These are phyloP conservation scores for Datisca glomerata DNA, from an alignment of 306 rosid species.

Conservation along the genomic window DNA sequence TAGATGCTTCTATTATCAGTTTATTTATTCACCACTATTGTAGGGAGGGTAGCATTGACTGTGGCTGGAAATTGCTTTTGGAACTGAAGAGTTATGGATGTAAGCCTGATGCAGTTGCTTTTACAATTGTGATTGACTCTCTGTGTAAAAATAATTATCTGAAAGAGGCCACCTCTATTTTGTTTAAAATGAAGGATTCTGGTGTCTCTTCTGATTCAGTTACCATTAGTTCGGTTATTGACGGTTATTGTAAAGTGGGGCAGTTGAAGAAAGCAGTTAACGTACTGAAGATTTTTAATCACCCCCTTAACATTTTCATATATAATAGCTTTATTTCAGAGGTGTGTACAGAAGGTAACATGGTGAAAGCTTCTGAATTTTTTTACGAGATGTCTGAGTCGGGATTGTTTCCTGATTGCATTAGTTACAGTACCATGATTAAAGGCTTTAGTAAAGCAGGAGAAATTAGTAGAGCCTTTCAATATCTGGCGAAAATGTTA, in stretches of 20 bases:
- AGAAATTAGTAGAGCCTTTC: conserved; percentile 11
- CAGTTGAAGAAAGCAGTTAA: conserved; percentile 10
- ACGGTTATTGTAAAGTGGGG: conserved; percentile 24
- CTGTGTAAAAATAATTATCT: conserved; percentile 20
- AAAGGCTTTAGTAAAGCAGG: conserved; percentile 20
- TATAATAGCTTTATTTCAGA: conserved; percentile 25
- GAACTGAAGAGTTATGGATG: conserved; percentile 16
- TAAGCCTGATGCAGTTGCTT: conserved; percentile 24
- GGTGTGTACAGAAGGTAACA: conserved; percentile 19
- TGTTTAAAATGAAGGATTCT: conserved; percentile 22
- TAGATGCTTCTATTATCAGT: conserved; percentile 16
- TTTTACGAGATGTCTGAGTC: conserved; percentile 21
- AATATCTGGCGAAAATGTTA: conserved; percentile 24
- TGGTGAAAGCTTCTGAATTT: conserved; percentile 16
- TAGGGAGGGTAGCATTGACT: conserved; percentile 14
- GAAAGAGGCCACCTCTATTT: conserved; percentile 21
- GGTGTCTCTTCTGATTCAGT: conserved; percentile 25
- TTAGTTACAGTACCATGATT: conserved; percentile 23
- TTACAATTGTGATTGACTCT: conserved; percentile 17
- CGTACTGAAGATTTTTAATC: conserved; percentile 18
- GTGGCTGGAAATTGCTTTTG: conserved; percentile 22
- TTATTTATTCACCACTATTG: conserved; percentile 23
- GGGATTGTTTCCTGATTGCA: conserved; percentile 22
- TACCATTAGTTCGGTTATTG: conserved; percentile 19
- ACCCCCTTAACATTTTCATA: conserved; percentile 16